phyloP scores from a whole-genome alignment of 1,284 basidiomycete species.

The Lentinus polychrous region DNA sequence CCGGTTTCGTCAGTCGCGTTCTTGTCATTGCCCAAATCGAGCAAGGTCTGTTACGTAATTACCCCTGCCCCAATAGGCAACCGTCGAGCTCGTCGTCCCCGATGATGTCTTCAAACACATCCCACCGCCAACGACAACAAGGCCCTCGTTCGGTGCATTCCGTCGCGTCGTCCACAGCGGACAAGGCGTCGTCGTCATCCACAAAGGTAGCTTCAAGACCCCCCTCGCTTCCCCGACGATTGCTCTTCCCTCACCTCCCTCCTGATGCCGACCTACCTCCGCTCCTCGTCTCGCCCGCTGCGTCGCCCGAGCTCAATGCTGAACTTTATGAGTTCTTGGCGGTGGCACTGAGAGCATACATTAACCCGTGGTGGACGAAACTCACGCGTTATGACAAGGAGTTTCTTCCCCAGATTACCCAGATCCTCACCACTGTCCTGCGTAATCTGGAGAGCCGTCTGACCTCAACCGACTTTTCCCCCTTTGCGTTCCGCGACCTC shows the following conservation, averaged over 20 bases:
- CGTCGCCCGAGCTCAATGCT: conserved; percentile 48
- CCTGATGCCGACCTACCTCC: conserved; percentile 43
- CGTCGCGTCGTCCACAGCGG: conserved; percentile 23
- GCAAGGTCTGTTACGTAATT: not conserved
- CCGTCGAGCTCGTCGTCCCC: conserved; percentile 2
- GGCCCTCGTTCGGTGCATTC: conserved; percentile 23
- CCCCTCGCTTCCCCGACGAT: conserved; percentile 50
- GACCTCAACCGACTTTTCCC: conserved; percentile 45
- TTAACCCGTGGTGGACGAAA: conserved; percentile 78
- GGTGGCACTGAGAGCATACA: conserved; percentile 66
- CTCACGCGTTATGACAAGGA: conserved; percentile 78
- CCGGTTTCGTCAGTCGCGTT: no score
- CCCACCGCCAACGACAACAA: conserved; percentile 17
- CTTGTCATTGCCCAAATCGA: no score
- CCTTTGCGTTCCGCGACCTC: conserved; percentile 52
- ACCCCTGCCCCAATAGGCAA: conserved; percentile 5
- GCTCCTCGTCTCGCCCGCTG: conserved; percentile 36
- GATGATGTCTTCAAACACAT: conserved; percentile 14
- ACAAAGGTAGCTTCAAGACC: conserved; percentile 16
- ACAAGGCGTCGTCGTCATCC: conserved; percentile 16
- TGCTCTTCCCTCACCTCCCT: conserved; percentile 59
- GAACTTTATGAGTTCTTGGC: conserved; percentile 76
- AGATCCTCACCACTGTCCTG: conserved; percentile 50
- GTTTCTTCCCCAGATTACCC: conserved; percentile 65
- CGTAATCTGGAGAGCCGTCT: conserved; percentile 55